A percentile compares a stretch with the other conserved stretches of the same genome.
Conservation (phyloP, 805 yeast species). For the Candida quercuum region DNA sequence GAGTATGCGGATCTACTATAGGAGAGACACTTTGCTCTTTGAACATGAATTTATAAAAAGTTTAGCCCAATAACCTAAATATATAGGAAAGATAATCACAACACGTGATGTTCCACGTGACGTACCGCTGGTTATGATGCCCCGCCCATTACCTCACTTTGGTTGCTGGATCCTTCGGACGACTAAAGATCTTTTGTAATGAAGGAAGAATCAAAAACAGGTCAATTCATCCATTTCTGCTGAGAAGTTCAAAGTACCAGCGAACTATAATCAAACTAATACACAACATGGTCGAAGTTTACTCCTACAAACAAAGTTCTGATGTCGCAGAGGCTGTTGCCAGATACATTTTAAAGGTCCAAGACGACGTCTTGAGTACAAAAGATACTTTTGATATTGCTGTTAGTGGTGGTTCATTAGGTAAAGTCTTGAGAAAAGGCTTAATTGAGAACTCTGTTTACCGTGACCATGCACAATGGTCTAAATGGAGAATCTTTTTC, state of each 20-base stretch:
- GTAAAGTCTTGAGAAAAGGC: conserved; percentile 60
- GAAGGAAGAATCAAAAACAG: too few species aligned
- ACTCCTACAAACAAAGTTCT: conserved; percentile 41
- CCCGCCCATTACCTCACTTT: too few species aligned
- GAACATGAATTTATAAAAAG: conserved; percentile 16
- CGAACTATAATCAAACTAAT: too few species aligned
- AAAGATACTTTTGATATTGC: conserved; percentile 62
- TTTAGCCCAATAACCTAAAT: conserved; percentile 1
- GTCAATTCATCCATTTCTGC: too few species aligned
- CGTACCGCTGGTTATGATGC: too few species aligned
- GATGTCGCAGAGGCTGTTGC: conserved; percentile 69
- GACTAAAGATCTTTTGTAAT: too few species aligned
- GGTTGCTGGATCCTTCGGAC: too few species aligned
- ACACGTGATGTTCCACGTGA: too few species aligned
- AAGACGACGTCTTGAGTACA: conserved; percentile 48
- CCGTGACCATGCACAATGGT: conserved; percentile 51
- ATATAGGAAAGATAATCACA: too few species aligned
- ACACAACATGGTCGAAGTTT: conserved; percentile 32
- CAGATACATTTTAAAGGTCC: conserved; percentile 51
- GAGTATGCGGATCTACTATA: conserved; percentile 21
- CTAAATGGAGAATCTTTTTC: conserved; percentile 75
- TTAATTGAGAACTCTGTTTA: conserved; percentile 51
- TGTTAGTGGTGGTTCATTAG: conserved; percentile 87
- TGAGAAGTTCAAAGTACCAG: too few species aligned
- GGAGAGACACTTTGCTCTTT: conserved; percentile 15